Conservation (phyloP, 805 yeast genomes). For the Saturnispora dispora region DNA sequence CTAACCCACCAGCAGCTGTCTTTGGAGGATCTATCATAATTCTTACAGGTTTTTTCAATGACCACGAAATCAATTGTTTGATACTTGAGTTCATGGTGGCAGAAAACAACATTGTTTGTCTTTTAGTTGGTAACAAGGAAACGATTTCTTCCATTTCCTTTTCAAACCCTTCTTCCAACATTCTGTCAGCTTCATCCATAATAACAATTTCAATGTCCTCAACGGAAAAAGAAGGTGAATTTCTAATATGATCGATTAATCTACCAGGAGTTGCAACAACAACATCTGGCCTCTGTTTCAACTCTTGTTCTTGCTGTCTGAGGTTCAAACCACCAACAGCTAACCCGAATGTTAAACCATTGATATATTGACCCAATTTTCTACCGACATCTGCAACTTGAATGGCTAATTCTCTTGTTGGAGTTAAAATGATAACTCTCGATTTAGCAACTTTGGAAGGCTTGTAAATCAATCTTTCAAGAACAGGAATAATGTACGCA, state of each 20-base stretch:
- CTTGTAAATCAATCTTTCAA: conserved; percentile 84
- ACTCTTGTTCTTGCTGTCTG: conserved; percentile 91
- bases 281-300: conserved; percentile 87
- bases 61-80: conserved; percentile 76
- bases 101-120: conserved; percentile 90
- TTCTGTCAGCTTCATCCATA: conserved; percentile 97
- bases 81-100: conserved; percentile 97
- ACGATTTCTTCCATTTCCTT: conserved; percentile 87
- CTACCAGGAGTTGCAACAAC: conserved; percentile 99
- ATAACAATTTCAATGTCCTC: conserved; percentile 89
- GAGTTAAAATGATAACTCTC: conserved; percentile 83
- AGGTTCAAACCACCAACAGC: conserved; percentile 98
- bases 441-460: conserved; percentile 83
- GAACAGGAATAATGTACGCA: conserved; percentile 92
- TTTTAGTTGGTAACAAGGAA: conserved; percentile 74
- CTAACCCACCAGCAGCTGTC: conserved; percentile 81
- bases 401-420: conserved; percentile 96
- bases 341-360: conserved; percentile 74
- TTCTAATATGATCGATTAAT: conserved; percentile 91
- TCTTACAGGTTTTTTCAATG: conserved; percentile 84
- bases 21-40: conserved; percentile 96
- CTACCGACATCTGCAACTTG: conserved; percentile 93
- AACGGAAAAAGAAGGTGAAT: conserved; percentile 85
- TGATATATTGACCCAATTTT: conserved; percentile 69
- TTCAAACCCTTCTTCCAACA: conserved; percentile 98